Percentiles rank a stretch among this genome's conserved stretches.
Conservation (phyloP, 2,329 filamentous ascomycete genomes). For the Colletotrichum tanaceti region DNA sequence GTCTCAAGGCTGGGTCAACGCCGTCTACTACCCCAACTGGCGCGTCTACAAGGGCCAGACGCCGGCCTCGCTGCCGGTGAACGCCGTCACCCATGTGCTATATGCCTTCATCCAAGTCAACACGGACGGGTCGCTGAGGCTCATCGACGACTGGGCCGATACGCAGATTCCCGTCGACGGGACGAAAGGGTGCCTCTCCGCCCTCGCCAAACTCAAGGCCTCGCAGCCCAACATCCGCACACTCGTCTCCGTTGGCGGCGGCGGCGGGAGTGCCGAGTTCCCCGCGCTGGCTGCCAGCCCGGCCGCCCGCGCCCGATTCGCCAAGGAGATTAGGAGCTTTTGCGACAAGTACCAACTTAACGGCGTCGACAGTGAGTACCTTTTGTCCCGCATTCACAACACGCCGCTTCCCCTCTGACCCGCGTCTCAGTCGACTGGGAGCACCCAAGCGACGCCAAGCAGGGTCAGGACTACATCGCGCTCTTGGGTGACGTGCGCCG, state of each 20-base stretch:
- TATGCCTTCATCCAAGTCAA: slow-evolving; percentile 67
- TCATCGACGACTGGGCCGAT: slow-evolving; percentile 73
- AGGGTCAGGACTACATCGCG: slow-evolving; percentile 68
- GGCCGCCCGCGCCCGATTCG: slow-evolving; percentile 63
- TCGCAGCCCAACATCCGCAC: slow-evolving; percentile 67
- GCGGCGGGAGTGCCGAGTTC: slow-evolving; percentile 71
- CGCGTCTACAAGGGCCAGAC: slow-evolving; percentile 69
- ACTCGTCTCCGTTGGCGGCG: slow-evolving; percentile 74
- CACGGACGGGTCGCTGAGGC: slow-evolving; percentile 42
- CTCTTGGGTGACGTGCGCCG: slow-evolving; percentile 67
- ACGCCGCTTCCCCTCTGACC: slow-evolving; percentile 10
- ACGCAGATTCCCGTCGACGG: slow-evolving; percentile 69
- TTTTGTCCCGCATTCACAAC: neutral
- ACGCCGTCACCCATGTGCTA: slow-evolving; percentile 71
- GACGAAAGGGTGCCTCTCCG: slow-evolving; percentile 68
- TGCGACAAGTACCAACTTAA: slow-evolving; percentile 69
- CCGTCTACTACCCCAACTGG: slow-evolving; percentile 75
- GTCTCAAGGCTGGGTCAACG: slow-evolving; percentile 47
- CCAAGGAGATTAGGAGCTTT: slow-evolving; percentile 62
- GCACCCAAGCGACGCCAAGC: slow-evolving; percentile 64
- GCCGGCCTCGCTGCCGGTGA: slow-evolving; percentile 67
- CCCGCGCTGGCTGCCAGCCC: slow-evolving; percentile 64
- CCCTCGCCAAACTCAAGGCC: slow-evolving; percentile 68
- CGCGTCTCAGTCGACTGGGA: slow-evolving; percentile 72
- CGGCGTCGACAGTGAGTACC: slow-evolving; percentile 69